These are phyloP conservation scores for Salix koriyanagi DNA, from an alignment of 345 rosid species.

Conservation along the genomic window DNA sequence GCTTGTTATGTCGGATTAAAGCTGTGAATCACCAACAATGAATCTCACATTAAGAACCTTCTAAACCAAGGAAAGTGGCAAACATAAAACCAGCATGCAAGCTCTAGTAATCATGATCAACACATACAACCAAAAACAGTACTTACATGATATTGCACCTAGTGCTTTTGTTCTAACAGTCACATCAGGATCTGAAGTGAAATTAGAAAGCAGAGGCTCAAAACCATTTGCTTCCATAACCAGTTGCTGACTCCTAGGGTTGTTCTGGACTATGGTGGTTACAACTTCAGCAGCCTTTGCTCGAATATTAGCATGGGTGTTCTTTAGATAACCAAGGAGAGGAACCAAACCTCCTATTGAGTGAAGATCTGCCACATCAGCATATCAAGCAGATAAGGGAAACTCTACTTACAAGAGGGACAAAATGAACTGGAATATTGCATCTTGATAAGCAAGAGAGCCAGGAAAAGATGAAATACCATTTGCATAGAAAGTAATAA, in stretches of 20 bases:
- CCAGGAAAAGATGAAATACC: not conserved
- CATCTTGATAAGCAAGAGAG: not conserved
- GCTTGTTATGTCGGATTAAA: constrained; percentile 76
- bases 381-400: not conserved
- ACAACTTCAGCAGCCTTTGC: constrained; percentile 92
- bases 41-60: constrained; percentile 12
- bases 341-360: constrained; percentile 87
- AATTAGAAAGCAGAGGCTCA: constrained; percentile 65
- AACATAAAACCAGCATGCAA: not conserved
- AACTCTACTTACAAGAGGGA: not conserved
- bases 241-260: constrained; percentile 76
- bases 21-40: constrained; percentile 43
- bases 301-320: constrained; percentile 63
- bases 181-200: constrained; percentile 58
- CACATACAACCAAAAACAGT: not conserved
- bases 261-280: constrained; percentile 85
- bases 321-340: constrained; percentile 73
- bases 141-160: constrained; percentile 93
- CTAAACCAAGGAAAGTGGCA: not conserved
- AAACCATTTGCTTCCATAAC: constrained; percentile 97
- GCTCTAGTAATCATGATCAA: not conserved
- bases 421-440: not conserved
- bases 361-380: constrained; percentile 58
- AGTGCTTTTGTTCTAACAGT: constrained; percentile 72
- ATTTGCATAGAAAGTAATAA: not conserved